Conservation (phyloP, 345 rosid species). For the Acer yangbiense region DNA sequence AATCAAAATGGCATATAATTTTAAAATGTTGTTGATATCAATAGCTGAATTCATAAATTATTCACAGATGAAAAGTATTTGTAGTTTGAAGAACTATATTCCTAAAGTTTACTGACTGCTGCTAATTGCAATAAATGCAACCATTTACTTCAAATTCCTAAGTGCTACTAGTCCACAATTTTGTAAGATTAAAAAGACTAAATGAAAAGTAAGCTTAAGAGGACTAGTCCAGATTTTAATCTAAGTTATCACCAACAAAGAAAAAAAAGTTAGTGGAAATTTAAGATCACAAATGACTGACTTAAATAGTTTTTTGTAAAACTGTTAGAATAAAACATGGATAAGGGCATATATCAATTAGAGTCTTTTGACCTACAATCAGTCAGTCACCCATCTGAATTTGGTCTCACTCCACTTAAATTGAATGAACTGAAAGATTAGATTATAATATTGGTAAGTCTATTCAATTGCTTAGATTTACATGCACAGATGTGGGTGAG, state of each 20-base stretch:
- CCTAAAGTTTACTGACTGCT: neutral
- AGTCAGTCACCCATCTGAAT: neutral
- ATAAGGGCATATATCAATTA: neutral
- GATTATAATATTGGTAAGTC: neutral
- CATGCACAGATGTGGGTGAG: neutral
- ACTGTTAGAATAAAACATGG: neutral
- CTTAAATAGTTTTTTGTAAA: neutral
- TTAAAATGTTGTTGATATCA: neutral
- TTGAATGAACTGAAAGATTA: neutral
- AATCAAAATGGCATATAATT: conserved; percentile 12
- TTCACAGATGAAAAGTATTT: neutral
- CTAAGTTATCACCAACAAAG: no score
- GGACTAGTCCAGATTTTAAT: neutral
- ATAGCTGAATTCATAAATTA: neutral
- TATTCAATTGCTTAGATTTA: neutral
- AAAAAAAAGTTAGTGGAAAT: neutral
- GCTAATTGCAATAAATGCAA: neutral
- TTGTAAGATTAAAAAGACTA: neutral
- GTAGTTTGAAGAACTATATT: neutral
- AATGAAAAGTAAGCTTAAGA: neutral
- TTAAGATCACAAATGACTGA: neutral
- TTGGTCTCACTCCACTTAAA: no score
- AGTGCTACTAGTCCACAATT: neutral
- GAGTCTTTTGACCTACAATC: neutral
- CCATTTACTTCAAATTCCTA: neutral